Evolutionary conservation across 2,329 filamentous ascomycete species (phyloP).

Genomic region (Fusarium beomiforme): DNA sequence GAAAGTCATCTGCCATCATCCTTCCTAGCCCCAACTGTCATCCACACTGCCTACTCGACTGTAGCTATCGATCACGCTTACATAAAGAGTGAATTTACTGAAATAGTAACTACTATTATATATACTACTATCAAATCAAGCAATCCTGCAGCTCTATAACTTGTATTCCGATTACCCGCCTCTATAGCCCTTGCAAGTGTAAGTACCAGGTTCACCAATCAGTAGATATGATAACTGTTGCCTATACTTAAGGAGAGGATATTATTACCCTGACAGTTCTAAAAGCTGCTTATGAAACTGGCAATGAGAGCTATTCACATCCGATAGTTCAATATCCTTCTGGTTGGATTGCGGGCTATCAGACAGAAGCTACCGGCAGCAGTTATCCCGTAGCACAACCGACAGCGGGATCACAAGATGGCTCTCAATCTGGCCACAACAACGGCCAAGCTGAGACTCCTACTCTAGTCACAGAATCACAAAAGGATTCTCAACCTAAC

Average conservation of each 20-base stretch:
- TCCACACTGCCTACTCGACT: not conserved
- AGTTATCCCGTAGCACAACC: fast-evolving
- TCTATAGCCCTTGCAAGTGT: not conserved
- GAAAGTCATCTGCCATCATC: not conserved
- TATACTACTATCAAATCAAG: too few species aligned
- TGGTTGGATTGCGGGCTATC: not conserved
- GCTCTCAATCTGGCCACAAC: not conserved
- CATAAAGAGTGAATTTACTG: too few species aligned
- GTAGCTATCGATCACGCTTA: not conserved
- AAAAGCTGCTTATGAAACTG: not conserved
- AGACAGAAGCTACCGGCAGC: not conserved
- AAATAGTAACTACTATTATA: too few species aligned
- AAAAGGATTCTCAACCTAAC: not conserved
- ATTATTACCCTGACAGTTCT: not conserved
- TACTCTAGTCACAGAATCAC: fast-evolving
- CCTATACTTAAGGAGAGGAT: not conserved
- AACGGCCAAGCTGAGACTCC: too few species aligned
- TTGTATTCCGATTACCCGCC: not conserved
- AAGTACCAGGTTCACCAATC: not conserved
- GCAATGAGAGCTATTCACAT: fast-evolving
- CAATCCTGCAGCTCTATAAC: too few species aligned
- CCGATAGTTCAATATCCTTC: not conserved
- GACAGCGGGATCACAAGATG: not conserved
- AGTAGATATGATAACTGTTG: not conserved
- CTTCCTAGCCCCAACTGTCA: not conserved